Percentiles rank a stretch among this genome's conserved stretches.
phyloP scores from a whole-genome alignment of 1,284 basidiomycete genomes.

The Mycosarcoma mackinlayi region DNA sequence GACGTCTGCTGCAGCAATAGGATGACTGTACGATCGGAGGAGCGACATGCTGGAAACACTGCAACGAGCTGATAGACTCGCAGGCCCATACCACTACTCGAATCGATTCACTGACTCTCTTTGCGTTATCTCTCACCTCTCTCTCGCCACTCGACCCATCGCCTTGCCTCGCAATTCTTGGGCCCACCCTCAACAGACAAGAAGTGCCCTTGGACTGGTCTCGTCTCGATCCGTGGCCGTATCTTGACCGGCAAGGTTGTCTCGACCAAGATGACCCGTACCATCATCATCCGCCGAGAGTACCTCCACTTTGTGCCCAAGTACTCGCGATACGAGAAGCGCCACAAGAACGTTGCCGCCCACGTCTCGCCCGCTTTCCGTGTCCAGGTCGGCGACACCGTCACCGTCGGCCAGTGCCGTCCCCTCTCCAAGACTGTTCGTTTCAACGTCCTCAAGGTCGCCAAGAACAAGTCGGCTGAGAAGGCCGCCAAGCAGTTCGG shows the following conservation, averaged over 20 bases:
- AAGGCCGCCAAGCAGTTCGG: conserved; percentile 81
- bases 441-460: conserved; percentile 94
- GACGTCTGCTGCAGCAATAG: not conserved
- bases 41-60: not conserved
- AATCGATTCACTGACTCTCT: conserved; percentile 14
- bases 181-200: conserved; percentile 77
- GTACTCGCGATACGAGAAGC: conserved; percentile 77
- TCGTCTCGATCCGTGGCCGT: conserved; percentile 91
- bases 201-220: conserved; percentile 93
- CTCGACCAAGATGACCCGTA: conserved; percentile 99
- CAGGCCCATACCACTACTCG: not conserved
- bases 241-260: conserved; percentile 97
- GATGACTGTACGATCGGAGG: not conserved
- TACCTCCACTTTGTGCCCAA: conserved; percentile 97
- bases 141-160: not conserved
- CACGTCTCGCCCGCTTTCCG: conserved; percentile 99
- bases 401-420: conserved; percentile 99
- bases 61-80: conserved; percentile 4
- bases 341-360: conserved; percentile 96
- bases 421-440: conserved; percentile 99
- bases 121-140: too few relatives aligned
- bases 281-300: conserved; percentile 96
- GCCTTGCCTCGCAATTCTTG: conserved; percentile 10
- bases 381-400: conserved; percentile 80
- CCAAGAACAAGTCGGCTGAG: conserved; percentile 69